Base-by-base conservation (phyloP, 768 basidiomycete species). In the Mycena maculata region DNA sequence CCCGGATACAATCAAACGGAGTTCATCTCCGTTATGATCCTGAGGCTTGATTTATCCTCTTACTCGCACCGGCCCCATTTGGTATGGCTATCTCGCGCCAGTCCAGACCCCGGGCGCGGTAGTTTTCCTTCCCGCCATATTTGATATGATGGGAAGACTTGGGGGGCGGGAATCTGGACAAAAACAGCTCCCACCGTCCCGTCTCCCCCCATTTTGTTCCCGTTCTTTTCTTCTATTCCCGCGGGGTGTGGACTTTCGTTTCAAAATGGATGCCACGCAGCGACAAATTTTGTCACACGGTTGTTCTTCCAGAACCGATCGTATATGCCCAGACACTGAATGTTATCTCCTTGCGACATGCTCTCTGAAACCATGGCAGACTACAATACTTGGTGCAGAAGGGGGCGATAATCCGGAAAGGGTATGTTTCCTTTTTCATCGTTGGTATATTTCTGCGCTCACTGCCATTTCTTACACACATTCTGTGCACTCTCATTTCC, bases 351-450 rank as follows among this genome's bases (percentile, higher is more conserved):
- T 12, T 11, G 18, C 23, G 23, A 12, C 10, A 10, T n/a, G 18
- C 7, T 18, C n/a, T 54, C n/a, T 22, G 18, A 36, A 11, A 27
- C 12, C 23, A 48, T 33, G 16, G 25, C 73, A 95, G 94, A 71
- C 79, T 95, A 70, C 94, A 95, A 74, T 96, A 95, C 76, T 85
- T 96, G 48, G 93, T 95, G 59, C 88, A 89, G 67, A 95, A 94
- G 79, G 93, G 94, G 58, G 92, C 93, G 25, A 94, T 95, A 72
- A 78, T 95, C 70, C 86, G 93, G 65, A 95, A 94, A 79, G 94
- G 92, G 92, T 92, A 76, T 73, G 88, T 78, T 31, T 42, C 16
- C 50, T 12, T 20, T 30, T 53, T 28, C 18, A 11, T 18, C 15
- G 1, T 25, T 2, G 13, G 13, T 57, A 8, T 57, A n/a, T 27